Conservation (phyloP, 202 grass and related monocot species). For the Hordeum pubiflorum region DNA sequence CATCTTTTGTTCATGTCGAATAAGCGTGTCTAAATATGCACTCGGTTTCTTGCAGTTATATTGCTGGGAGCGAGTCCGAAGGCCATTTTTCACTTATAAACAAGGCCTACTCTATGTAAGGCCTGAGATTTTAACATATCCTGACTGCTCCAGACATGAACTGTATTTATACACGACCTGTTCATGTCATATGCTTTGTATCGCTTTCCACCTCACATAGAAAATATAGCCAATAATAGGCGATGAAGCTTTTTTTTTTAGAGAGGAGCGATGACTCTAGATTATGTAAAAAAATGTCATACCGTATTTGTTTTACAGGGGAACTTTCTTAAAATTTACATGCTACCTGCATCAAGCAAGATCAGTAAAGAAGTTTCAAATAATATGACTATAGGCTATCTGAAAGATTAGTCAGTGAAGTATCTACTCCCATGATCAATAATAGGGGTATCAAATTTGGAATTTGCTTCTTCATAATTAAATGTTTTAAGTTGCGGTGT, state of each 20-base stretch:
- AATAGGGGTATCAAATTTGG: not conserved
- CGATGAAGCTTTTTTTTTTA: not conserved
- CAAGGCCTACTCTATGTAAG: slow-evolving; percentile 94
- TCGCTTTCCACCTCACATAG: not conserved
- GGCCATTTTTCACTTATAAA: slow-evolving; percentile 88
- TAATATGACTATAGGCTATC: not conserved
- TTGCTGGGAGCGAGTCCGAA: slow-evolving; percentile 71
- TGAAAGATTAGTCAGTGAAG: not conserved
- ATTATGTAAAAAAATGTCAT: not conserved
- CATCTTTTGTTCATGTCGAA: not conserved
- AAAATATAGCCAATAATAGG: not conserved
- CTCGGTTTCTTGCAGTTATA: slow-evolving; percentile 57
- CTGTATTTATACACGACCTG: not conserved
- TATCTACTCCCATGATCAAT: not conserved
- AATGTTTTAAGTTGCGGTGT: not conserved
- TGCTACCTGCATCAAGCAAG: not conserved
- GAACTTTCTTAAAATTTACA: not conserved
- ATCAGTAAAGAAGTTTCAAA: not conserved
- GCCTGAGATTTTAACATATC: not conserved
- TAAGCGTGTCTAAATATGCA: not conserved
- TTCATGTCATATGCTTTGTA: not conserved
- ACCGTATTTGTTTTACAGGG: not conserved
- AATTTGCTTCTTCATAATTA: not conserved
- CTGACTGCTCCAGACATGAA: not conserved
- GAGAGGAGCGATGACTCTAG: too few relatives aligned